Evolutionary conservation across 345 rosid genomes (phyloP).

Genomic region (Murraya paniculata): DNA sequence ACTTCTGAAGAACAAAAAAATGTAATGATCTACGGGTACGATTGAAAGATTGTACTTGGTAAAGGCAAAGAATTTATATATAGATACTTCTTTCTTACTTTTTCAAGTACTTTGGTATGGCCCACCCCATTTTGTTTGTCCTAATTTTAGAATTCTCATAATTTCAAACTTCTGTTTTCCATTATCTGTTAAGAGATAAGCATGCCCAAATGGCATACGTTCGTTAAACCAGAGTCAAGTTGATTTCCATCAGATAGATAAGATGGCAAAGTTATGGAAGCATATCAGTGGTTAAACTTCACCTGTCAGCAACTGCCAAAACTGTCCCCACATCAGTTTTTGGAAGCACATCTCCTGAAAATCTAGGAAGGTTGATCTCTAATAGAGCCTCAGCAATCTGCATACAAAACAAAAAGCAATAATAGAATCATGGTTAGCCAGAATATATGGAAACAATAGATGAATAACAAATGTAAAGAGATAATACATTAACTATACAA

Average conservation of each 20-base stretch:
- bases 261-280: no score
- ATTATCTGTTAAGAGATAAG: neutral
- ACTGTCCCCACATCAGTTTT: slow-evolving; percentile 79
- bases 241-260: neutral
- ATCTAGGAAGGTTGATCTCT: slow-evolving; percentile 83
- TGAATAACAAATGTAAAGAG: neutral
- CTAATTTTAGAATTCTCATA: neutral
- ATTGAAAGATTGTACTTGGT: neutral
- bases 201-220: neutral
- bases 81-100: neutral
- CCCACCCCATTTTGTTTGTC: neutral
- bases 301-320: slow-evolving; percentile 95
- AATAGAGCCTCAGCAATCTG: slow-evolving; percentile 93
- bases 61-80: no score
- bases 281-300: slow-evolving; percentile 13
- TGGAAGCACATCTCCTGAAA: slow-evolving; percentile 86
- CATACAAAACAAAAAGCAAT: slow-evolving; percentile 11
- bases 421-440: slow-evolving; percentile 4
- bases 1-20: neutral
- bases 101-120: neutral
- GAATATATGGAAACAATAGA: neutral
- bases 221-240: neutral
- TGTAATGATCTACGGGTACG: neutral
- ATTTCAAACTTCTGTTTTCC: no score
- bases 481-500: neutral